Evolutionary conservation across 441 rosid species (phyloP).

Genomic region (Gossypium davidsonii): DNA sequence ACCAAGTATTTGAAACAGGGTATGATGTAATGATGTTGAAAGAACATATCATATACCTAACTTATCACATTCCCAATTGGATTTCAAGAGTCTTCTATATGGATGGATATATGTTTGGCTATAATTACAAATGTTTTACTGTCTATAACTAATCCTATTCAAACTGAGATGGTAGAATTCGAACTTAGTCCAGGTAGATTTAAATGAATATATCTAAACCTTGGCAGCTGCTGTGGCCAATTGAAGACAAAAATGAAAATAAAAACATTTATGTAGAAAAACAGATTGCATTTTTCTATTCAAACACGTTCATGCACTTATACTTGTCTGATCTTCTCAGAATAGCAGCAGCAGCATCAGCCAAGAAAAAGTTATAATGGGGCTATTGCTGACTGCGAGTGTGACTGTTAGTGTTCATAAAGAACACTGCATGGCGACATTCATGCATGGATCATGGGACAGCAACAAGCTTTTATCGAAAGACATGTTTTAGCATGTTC

Average conservation of each 20-base stretch:
- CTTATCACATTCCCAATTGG: neutral
- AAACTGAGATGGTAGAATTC: too few species aligned
- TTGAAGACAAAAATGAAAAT: neutral
- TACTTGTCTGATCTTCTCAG: neutral
- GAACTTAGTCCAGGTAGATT: neutral
- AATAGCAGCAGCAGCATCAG: neutral
- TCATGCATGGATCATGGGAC: slow-evolving; percentile 5
- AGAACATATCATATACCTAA: too few species aligned
- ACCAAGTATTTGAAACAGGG: neutral
- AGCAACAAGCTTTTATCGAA: neutral
- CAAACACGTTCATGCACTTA: neutral
- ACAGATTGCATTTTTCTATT: neutral
- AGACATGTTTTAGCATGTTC: slow-evolving; percentile 14
- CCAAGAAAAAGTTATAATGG: neutral
- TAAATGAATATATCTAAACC: neutral
- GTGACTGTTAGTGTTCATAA: neutral
- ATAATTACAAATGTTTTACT: too few species aligned
- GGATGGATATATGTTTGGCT: neutral
- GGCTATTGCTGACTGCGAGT: neutral
- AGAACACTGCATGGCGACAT: neutral
- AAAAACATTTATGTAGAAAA: neutral
- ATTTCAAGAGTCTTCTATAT: neutral
- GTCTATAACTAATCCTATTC: too few species aligned
- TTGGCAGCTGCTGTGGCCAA: neutral
- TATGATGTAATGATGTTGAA: neutral